Percentiles rank a stretch among this genome's conserved stretches.
These are phyloP conservation scores for Calycina herbarum DNA, from an alignment of 2,329 filamentous ascomycete genomes.

Conservation along the genomic window DNA sequence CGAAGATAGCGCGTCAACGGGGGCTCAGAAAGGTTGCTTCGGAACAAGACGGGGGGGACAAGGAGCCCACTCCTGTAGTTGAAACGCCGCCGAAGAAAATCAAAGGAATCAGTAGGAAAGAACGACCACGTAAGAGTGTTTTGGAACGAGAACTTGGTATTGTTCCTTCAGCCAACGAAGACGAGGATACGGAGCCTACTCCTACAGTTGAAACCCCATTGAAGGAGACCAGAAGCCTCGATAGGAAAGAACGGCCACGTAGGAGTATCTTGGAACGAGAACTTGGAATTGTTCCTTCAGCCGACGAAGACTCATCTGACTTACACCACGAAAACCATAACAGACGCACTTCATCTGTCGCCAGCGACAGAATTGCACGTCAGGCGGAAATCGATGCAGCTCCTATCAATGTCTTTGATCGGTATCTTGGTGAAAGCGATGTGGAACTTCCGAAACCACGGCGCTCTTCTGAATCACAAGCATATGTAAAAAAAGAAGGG, in stretches of 20 bases:
- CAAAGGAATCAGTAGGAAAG: not conserved
- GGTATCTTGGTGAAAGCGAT: not conserved
- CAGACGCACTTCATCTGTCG: conserved; percentile 5
- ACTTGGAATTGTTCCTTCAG: conserved; percentile 1
- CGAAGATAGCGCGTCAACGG: no score
- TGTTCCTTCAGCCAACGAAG: not conserved
- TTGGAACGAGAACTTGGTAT: conserved; percentile 8
- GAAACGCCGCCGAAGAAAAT: no score
- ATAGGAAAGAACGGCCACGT: not conserved
- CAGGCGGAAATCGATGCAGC: not conserved
- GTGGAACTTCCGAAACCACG: not conserved
- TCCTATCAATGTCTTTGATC: not conserved
- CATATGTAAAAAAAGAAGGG: not conserved
- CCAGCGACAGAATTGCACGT: conserved; percentile 3
- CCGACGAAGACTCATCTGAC: no score
- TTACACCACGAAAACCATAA: not conserved
- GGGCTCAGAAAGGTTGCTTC: no score
- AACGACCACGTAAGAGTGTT: not conserved
- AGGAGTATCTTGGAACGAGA: conserved; percentile 4
- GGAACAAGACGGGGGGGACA: no score
- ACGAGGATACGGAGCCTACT: no score
- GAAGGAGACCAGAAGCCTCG: not conserved
- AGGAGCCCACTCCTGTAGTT: no score
- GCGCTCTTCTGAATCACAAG: not conserved
- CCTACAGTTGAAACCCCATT: no score